These are phyloP conservation scores for Mycena vulgaris DNA, from an alignment of 768 basidiomycete genomes.

Conservation along the genomic window DNA sequence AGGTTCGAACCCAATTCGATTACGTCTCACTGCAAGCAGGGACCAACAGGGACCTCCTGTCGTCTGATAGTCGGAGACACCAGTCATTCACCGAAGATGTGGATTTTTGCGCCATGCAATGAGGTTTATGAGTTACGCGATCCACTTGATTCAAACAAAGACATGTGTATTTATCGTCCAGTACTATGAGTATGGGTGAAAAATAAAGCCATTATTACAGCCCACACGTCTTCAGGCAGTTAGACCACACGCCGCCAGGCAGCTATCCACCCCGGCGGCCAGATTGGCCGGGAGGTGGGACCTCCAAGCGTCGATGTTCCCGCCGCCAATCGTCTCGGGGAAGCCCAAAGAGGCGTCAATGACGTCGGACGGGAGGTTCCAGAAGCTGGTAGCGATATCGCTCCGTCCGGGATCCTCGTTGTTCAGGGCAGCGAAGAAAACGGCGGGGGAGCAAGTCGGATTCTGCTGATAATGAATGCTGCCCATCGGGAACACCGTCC, in stretches of 20 bases:
- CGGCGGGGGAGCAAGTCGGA: not conserved
- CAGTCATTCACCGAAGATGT: no score
- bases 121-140: no score
- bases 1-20: no score
- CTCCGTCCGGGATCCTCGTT: slow-evolving; percentile 7
- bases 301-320: not conserved
- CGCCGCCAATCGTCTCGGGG: slow-evolving; percentile 3
- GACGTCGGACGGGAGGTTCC: not conserved
- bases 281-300: slow-evolving; percentile 8
- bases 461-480: slow-evolving; percentile 1
- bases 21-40: no score
- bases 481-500: not conserved
- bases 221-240: no score
- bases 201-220: no score
- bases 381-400: slow-evolving; percentile 5
- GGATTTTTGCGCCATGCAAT: no score
- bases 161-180: no score
- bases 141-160: no score
- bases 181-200: no score
- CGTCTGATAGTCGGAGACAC: no score
- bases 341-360: not conserved
- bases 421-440: not conserved
- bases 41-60: no score
- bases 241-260: not conserved
- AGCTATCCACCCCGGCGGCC: not conserved